Base-by-base conservation (phyloP, 2,329 filamentous ascomycete species). In the Pseudogymnoascus sp. region DNA sequence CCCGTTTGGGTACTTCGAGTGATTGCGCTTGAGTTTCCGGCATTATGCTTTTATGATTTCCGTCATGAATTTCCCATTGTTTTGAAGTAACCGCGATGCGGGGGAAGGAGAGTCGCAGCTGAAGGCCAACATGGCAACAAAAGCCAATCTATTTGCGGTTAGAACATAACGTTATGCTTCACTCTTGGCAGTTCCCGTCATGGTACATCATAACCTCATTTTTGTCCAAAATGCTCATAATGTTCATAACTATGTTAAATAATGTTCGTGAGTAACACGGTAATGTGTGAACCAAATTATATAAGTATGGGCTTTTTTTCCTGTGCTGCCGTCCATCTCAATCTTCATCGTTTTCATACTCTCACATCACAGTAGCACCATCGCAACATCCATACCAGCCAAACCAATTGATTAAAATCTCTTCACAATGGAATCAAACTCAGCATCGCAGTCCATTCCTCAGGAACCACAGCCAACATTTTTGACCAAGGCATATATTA, bases 31-130 rank as follows among this genome's bases (percentile, higher is more conserved):
- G 44, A 60, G 40, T 40, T 37, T 58, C 59, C 59, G 61, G 59
- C 61, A 62, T 62, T 62, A 47, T 60, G 61, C 61, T 62, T 60
- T 59, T 37, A 31, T 36, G 57, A 8, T 33, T 33, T 17, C 9
- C 31, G n/a, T 33, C 29, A 54, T 54, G 47, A 54, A 33, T 5
- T 54, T 4, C n/a, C 29, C n/a, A 33, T 17, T 17, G 26, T 17
- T 54, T 54, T 54, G 47, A 54, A 33, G 17, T 54, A 54, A 33
- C 10, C 17, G 31, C n/a, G 26, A 33, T 54, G 47, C 47, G 47
- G 47, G 29, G 47, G n/a, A 8, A 31, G 8, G 26, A 54, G 47
- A 54, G 47, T 26, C 47, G 47, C 47, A 54, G 47, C 47, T 54
- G 47, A 33, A 54, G 47, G 26, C 47, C 47, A 33, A 33, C 29